A percentile compares a stretch with the other conserved stretches of the same genome.
Evolutionary conservation across 306 rosid genomes (phyloP).

Genomic region (Elaeagnus macrophylla): DNA sequence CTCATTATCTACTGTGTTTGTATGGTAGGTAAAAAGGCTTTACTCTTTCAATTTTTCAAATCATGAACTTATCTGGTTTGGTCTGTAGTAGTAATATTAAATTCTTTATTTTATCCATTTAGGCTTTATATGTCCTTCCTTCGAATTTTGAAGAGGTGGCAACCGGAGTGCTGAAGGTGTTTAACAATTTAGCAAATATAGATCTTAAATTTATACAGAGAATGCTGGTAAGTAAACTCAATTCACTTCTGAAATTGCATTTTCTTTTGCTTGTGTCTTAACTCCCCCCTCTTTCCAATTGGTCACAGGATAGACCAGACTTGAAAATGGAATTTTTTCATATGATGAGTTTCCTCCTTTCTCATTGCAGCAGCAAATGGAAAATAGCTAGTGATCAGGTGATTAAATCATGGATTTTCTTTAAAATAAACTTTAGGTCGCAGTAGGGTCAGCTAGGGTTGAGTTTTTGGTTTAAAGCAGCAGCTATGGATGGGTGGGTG

Average conservation of each 20-base stretch:
- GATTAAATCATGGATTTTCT: slow-evolving; percentile 1
- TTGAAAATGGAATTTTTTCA: slow-evolving; percentile 95
- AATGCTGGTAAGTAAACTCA: slow-evolving; percentile 62
- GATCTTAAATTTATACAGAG: slow-evolving; percentile 81
- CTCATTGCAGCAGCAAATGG: slow-evolving; percentile 90
- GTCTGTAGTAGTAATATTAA: slow-evolving; percentile 1
- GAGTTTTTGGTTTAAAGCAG: too few species aligned
- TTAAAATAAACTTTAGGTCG: neutral
- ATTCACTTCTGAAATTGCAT: slow-evolving; percentile 13
- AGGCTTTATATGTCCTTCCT: slow-evolving; percentile 81
- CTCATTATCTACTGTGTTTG: too few species aligned
- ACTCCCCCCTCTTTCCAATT: slow-evolving; percentile 7
- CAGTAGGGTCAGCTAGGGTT: too few species aligned
- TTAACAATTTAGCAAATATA: slow-evolving; percentile 86
- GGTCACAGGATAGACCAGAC: slow-evolving; percentile 79
- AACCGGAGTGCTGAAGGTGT: slow-evolving; percentile 87
- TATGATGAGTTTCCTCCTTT: slow-evolving; percentile 87
- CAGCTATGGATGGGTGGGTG: too few species aligned
- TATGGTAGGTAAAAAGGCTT: too few species aligned
- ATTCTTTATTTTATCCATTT: slow-evolving; percentile 22
- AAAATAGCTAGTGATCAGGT: slow-evolving; percentile 82
- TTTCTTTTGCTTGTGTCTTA: slow-evolving; percentile 1
- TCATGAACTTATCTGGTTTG: too few species aligned
- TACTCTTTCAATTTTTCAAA: too few species aligned
- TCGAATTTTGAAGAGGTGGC: slow-evolving; percentile 99